Evolutionary conservation across 2,329 filamentous ascomycete genomes (phyloP), one percentile per base, ranked within the genome.

Genomic region (Akanthomyces lecanii): DNA sequence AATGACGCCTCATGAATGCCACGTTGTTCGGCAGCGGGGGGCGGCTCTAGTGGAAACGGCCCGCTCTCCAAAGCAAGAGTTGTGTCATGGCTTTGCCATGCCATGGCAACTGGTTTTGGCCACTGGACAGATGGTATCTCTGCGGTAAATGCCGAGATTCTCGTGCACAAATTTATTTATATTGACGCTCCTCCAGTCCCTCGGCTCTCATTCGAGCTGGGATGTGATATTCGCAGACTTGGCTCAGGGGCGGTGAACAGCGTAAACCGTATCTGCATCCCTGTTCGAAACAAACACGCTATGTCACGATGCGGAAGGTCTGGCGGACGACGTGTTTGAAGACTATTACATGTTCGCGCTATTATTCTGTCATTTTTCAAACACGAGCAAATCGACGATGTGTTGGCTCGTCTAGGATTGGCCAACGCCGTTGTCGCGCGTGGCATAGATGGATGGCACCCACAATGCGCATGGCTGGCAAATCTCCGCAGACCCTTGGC

Each of bases 21-120:
- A 57, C 54, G 54, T 57, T 57, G 54, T 57, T 42, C n/a, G 23
- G 12, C 47, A 18, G 53, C 42, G 42, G 25, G 54, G 25, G 42
- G n/a, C 54, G 28, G 54, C 18, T 47, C 4, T 4, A 14, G 53
- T 56, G 53, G 53, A 18, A 56, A 45, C 40, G 53, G 53, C 38
- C 54, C 28, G 40, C 54, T 56, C 40, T 33, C 23, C 25, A 33
- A 14, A 28, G 7, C 25, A 45, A 28, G 14, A n/a, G 4, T 42
- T 55, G 36, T 23, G 18, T 18, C 7, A 57, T 25, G 18, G 11
- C n/a, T 45, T 18, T 21, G 42, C n/a, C 25, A 36, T 33, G n/a
- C n/a, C 54, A 5, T 36, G 28, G 40, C 23, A 10, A 4, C n/a
- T n/a, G 21, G 16, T 12, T 45, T 56, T 16, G 14, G 18, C 5